These are phyloP conservation scores for Talaromyces sp. DNA, from an alignment of 2,329 filamentous ascomycete genomes.

Conservation along the genomic window DNA sequence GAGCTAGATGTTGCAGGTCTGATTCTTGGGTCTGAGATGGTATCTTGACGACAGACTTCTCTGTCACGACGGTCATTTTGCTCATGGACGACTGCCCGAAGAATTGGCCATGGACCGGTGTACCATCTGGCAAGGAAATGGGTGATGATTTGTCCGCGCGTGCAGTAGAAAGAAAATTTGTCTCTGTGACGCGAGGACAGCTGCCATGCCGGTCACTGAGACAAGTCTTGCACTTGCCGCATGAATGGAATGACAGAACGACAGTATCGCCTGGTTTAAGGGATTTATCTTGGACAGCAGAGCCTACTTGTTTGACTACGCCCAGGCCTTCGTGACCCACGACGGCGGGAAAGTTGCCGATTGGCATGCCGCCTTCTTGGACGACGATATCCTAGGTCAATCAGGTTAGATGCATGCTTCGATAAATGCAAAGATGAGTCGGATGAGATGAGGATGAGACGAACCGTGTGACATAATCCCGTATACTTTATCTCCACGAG, in stretches of 20 bases:
- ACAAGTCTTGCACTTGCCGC: background rate
- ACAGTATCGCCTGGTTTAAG: background rate
- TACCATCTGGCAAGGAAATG: background rate
- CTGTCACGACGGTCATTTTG: background rate
- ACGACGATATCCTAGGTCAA: background rate
- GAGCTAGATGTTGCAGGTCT: background rate
- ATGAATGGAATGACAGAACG: background rate
- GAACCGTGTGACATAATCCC: background rate
- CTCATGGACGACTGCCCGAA: constrained; percentile 3
- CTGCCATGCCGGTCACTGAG: background rate
- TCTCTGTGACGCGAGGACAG: background rate
- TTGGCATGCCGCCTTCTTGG: constrained; percentile 6
- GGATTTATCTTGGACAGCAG: constrained; percentile 29
- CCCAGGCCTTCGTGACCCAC: constrained; percentile 57
- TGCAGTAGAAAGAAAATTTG: background rate
- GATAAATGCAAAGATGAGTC: no score
- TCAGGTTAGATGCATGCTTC: background rate
- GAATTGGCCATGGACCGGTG: background rate
- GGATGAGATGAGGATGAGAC: background rate
- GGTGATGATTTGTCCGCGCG: background rate
- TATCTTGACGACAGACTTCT: background rate
- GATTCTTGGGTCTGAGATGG: background rate
- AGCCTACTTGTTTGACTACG: constrained; percentile 48
- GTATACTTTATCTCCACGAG: background rate
- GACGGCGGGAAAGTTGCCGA: constrained; percentile 15